Base-by-base conservation (phyloP, 352 stramenopile species). In the Pythium guiyangense region DNA sequence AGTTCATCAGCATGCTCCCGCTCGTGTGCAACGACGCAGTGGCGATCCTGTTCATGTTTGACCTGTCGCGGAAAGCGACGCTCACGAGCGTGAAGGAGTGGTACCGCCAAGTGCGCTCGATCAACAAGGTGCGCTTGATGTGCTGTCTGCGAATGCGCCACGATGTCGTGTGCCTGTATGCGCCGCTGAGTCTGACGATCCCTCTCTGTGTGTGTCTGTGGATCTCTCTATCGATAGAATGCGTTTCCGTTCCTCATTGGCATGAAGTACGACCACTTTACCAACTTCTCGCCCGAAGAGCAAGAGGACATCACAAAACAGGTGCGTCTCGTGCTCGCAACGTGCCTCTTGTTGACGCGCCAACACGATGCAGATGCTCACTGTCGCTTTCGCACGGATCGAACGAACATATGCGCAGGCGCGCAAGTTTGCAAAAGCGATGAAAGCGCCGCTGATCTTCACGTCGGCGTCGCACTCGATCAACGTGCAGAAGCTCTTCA, bases 401-500 rank as follows among this genome's bases (percentile, higher is more conserved):
- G 35, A 10, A 14, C 14, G 14, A 10, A 40, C 9, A 34, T 34
- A 34, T 57, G 29, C 29, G 49, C 54, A 97, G 81, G 92, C 92
- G 26, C 86, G 92, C 56, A 97, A 97, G 67, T 98, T 97, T 62
- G 90, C 92, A 17, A 96, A 96, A 66, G 92, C 92, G 18, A 98
- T 98, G 92, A 97, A 97, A 48, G 92, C 92, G 37, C 92, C 92
- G 49, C 73, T 98, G 29, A 96, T 98, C 44, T 98, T 98, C 66
- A 97, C 87, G 52, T 97, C 88, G 29, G 84, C 90, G 8, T 96
- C 82, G 52, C 89, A 98, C 73, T 97, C 91, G 29, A 97, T 98
- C 63, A 98, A 98, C 71, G 90, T 98, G 27, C 89, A 97, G 54
- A 98, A 98, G 74, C 83, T 98, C 49, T 97, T 98, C 73, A 97